These are phyloP conservation scores for Fusarium mangiferae DNA, from an alignment of 2,329 filamentous ascomycete species.

Conservation along the genomic window DNA sequence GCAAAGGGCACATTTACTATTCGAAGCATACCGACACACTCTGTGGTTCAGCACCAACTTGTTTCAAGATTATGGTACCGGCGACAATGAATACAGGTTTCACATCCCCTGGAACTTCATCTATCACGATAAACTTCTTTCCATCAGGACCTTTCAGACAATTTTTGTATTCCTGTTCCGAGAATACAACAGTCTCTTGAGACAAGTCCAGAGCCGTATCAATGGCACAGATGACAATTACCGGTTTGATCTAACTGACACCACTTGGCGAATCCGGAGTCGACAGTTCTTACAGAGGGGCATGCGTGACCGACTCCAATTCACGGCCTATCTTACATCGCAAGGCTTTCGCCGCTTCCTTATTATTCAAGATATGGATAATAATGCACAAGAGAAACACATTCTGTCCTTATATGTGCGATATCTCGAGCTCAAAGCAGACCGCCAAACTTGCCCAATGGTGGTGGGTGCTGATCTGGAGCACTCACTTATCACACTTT, in stretches of 20 bases:
- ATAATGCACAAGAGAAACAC: background rate
- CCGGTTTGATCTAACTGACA: background rate
- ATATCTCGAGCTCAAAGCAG: background rate
- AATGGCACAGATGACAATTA: no score
- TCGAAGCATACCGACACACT: background rate
- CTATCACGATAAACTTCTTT: background rate
- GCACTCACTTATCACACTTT: background rate
- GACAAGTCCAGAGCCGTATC: background rate
- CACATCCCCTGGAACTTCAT: background rate
- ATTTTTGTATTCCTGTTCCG: background rate
- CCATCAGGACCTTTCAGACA: background rate
- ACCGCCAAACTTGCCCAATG: background rate
- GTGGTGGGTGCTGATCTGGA: background rate
- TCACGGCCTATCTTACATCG: background rate
- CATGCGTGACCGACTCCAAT: background rate
- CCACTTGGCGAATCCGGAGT: no score
- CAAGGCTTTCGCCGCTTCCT: background rate
- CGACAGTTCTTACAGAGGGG: background rate
- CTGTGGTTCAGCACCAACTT: background rate
- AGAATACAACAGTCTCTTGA: background rate
- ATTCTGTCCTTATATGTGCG: background rate
- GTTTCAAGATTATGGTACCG: background rate
- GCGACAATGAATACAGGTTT: fast-evolving
- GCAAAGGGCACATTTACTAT: background rate
- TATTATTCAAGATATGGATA: background rate